phyloP scores from a whole-genome alignment of 2,329 filamentous ascomycete species.

The Podosphaera leucotricha region DNA sequence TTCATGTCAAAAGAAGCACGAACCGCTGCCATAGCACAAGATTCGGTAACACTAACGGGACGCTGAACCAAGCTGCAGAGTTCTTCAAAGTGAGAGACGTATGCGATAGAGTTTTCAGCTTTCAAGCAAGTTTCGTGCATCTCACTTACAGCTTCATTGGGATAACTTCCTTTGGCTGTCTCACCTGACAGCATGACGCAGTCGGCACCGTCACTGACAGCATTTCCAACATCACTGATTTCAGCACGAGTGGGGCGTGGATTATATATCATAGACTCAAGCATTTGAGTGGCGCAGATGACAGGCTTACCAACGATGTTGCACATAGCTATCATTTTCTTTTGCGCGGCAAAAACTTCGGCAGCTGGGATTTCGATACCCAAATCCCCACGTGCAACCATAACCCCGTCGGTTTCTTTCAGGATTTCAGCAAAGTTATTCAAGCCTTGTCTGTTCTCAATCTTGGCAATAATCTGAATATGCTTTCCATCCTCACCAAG shows the following conservation, averaged over 20 bases:
- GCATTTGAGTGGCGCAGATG: constrained; percentile 98
- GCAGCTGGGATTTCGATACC: constrained; percentile 97
- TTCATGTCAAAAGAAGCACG: constrained; percentile 89
- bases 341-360: constrained; percentile 97
- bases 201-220: constrained; percentile 90
- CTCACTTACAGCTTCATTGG: constrained; percentile 75
- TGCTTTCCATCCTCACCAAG: constrained; percentile 80
- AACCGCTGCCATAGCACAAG: constrained; percentile 90
- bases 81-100: constrained; percentile 92
- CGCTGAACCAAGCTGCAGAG: constrained; percentile 62
- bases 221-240: constrained; percentile 96
- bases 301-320: constrained; percentile 97
- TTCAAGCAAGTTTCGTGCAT: constrained; percentile 97
- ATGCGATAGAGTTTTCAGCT: constrained; percentile 91
- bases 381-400: constrained; percentile 95
- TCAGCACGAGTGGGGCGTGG: constrained; percentile 92
- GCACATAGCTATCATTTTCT: constrained; percentile 99
- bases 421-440: constrained; percentile 99
- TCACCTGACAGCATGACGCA: constrained; percentile 99
- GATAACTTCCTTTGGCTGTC: constrained; percentile 95
- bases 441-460: constrained; percentile 98
- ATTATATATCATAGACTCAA: constrained; percentile 99
- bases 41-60: constrained; percentile 74
- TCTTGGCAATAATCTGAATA: constrained; percentile 99
- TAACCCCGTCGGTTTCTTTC: constrained; percentile 89